These are phyloP conservation scores for Talaromyces stipitatus DNA, from an alignment of 495 filamentous ascomycete genomes.

Conservation along the genomic window DNA sequence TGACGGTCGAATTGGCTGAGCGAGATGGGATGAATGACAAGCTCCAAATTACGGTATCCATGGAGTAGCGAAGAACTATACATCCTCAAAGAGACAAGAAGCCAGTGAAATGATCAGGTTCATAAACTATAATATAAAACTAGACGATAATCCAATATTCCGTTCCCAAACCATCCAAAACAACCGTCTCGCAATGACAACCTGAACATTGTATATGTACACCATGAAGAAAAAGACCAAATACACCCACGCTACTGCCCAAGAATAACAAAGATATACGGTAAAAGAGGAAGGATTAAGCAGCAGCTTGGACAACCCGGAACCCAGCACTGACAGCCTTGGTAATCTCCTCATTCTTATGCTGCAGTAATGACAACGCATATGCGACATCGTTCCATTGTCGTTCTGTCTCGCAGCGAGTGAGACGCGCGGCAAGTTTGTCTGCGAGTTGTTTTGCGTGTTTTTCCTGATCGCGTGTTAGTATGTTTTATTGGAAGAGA, in stretches of 20 bases:
- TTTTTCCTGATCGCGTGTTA: conserved; percentile 63
- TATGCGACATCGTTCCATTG: conserved; percentile 98
- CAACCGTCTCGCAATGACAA: too few species aligned
- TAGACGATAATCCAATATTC: too few species aligned
- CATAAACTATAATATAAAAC: too few species aligned
- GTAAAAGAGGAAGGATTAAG: conserved; percentile 26
- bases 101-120: too few species aligned
- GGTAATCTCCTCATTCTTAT: conserved; percentile 95
- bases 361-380: conserved; percentile 77
- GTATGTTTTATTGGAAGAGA: not conserved
- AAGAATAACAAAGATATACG: not conserved
- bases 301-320: conserved; percentile 65
- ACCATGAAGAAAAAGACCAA: not conserved
- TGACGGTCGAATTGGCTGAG: too few species aligned
- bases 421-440: conserved; percentile 82
- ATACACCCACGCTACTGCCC: not conserved
- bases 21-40: too few species aligned
- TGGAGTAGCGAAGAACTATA: too few species aligned
- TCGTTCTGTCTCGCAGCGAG: conserved; percentile 81
- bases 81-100: too few species aligned
- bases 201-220: too few species aligned
- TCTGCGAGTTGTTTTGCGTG: conserved; percentile 93
- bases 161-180: too few species aligned
- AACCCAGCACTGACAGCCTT: conserved; percentile 80
- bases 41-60: too few species aligned